phyloP scores from a whole-genome alignment of 2,329 filamentous ascomycete species.

The Berkeleyomyces rouxiae region DNA sequence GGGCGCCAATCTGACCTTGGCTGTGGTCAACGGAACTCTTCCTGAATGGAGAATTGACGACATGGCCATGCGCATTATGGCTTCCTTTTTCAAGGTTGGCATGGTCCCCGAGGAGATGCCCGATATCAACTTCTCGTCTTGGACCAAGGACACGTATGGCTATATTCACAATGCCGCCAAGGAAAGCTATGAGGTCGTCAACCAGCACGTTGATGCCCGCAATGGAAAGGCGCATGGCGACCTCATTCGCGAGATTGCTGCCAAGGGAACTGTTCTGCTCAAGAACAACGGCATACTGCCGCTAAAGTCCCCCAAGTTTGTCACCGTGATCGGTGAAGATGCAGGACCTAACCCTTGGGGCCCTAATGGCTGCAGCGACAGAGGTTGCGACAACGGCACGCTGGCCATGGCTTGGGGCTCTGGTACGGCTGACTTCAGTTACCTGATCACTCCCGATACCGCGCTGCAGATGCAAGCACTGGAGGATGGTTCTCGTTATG shows the following conservation, averaged over 20 bases:
- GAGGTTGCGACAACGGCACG: constrained; percentile 41
- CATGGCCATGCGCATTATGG: constrained; percentile 74
- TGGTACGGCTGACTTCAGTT: constrained; percentile 57
- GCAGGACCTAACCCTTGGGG: constrained; percentile 59
- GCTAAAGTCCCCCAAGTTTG: constrained; percentile 58
- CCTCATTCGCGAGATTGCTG: constrained; percentile 60
- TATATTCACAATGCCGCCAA: constrained; percentile 47
- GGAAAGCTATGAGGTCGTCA: constrained; percentile 49
- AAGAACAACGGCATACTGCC: constrained; percentile 72
- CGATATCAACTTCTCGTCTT: constrained; percentile 71
- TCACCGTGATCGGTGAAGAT: constrained; percentile 70
- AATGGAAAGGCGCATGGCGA: constrained; percentile 47
- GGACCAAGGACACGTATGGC: constrained; percentile 62
- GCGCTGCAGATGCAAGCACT: constrained; percentile 49
- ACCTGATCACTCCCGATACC: constrained; percentile 56
- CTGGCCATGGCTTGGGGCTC: constrained; percentile 68
- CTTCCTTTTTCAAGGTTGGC: constrained; percentile 51
- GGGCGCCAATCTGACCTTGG: constrained; percentile 76
- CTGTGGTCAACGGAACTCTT: constrained; percentile 75
- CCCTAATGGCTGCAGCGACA: constrained; percentile 62
- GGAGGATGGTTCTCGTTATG: constrained; percentile 40
- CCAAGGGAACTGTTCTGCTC: constrained; percentile 70
- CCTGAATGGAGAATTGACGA: constrained; percentile 80
- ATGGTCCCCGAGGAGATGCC: constrained; percentile 30
- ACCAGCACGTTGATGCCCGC: constrained; percentile 73